A percentile compares a stretch with the other conserved stretches of the same genome.
phyloP scores from a whole-genome alignment of 2,329 filamentous ascomycete genomes.

The Ceratocystis papillata region DNA sequence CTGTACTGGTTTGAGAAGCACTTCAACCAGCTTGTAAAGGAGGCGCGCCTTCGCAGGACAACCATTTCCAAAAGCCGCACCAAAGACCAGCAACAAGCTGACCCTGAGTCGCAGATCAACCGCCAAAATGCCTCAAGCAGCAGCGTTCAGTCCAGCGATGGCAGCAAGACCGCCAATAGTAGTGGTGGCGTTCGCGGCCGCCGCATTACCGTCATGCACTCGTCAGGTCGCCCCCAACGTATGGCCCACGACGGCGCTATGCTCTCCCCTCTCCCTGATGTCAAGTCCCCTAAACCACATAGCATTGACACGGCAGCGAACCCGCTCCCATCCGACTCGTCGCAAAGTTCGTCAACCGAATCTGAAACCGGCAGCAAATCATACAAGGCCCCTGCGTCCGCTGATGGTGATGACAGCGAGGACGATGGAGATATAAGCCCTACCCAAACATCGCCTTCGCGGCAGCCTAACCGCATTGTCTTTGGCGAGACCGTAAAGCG shows the following conservation, averaged over 20 bases:
- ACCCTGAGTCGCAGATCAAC: constrained; percentile 24
- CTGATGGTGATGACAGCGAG: constrained; percentile 5
- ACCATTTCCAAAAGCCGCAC: constrained; percentile 47
- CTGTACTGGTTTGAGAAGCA: constrained; percentile 98
- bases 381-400: constrained; percentile 14
- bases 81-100: constrained; percentile 30
- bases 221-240: constrained; percentile 42
- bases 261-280: constrained; percentile 20
- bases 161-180: constrained; percentile 1
- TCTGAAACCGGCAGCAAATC: constrained; percentile 15
- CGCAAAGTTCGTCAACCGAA: constrained; percentile 15
- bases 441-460: constrained; percentile 3
- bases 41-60: constrained; percentile 56
- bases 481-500: constrained; percentile 58
- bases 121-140: constrained; percentile 25
- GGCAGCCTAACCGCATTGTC: constrained; percentile 38
- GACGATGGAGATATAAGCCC: constrained; percentile 19
- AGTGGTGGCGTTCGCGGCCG: constrained; percentile 50
- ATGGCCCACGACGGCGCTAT: constrained; percentile 50
- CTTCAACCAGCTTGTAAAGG: constrained; percentile 71
- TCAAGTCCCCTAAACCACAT: constrained; percentile 32
- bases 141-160: constrained; percentile 4
- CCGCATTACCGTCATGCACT: constrained; percentile 55
- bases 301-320: constrained; percentile 30
- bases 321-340: constrained; percentile 18